Conservation (phyloP, 495 filamentous ascomycete species). For the Cairneyella variabilis region DNA sequence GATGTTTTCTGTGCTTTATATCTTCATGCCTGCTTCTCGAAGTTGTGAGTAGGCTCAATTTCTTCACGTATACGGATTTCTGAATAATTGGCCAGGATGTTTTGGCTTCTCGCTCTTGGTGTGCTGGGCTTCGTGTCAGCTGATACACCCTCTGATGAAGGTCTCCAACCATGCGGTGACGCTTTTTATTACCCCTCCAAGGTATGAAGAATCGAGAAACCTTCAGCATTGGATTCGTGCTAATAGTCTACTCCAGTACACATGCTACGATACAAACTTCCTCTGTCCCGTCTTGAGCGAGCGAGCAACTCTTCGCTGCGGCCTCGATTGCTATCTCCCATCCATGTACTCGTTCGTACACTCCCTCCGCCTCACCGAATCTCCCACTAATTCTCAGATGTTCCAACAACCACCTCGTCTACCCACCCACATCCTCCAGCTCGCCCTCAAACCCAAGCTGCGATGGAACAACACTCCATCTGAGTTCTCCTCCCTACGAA, state of each 20-base stretch:
- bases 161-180: constrained; percentile 34
- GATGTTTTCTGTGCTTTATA: too few relatives aligned
- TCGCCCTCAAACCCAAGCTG: constrained; percentile 3
- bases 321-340: constrained; percentile 36
- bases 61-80: too few relatives aligned
- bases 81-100: too few relatives aligned
- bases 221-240: not conserved
- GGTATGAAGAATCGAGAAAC: constrained; percentile 17
- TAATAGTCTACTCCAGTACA: constrained; percentile 29
- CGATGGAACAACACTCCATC: constrained; percentile 29
- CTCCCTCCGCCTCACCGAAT: too few relatives aligned
- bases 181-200: constrained; percentile 34
- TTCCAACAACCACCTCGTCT: constrained; percentile 30
- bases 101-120: too few relatives aligned
- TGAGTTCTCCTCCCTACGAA: constrained; percentile 42
- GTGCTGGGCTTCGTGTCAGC: too few relatives aligned
- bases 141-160: too few relatives aligned
- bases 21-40: too few relatives aligned
- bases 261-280: constrained; percentile 38
- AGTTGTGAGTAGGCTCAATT: too few relatives aligned
- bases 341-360: constrained; percentile 32
- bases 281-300: constrained; percentile 37
- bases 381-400: constrained; percentile 12
- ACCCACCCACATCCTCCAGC: constrained; percentile 13
- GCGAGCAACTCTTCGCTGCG: constrained; percentile 35